A percentile compares a stretch with the other conserved stretches of the same genome.
Evolutionary conservation across 2,329 filamentous ascomycete genomes (phyloP).

Genomic region (Parastagonospora nodorum): DNA sequence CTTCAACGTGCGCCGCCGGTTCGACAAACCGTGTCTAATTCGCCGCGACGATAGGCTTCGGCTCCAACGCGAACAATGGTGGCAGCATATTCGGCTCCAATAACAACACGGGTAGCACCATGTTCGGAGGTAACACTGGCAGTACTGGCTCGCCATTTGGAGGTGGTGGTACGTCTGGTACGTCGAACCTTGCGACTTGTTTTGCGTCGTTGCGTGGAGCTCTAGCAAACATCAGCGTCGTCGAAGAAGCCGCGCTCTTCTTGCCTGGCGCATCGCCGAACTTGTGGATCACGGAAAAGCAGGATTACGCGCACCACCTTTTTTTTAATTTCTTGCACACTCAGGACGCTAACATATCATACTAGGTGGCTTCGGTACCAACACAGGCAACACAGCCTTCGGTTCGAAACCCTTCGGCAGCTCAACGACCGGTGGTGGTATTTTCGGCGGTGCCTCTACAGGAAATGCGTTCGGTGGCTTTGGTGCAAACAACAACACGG

Average conservation of each 20-base stretch:
- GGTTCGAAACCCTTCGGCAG: conserved; percentile 42
- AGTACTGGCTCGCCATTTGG: conserved; percentile 40
- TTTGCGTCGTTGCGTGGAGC: conserved; percentile 26
- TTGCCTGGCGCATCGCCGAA: background rate
- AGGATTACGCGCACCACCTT: background rate
- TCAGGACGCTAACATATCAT: conserved; percentile 24
- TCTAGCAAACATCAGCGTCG: background rate
- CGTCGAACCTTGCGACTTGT: conserved; percentile 36
- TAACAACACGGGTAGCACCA: conserved; percentile 35
- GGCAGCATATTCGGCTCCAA: conserved; percentile 43
- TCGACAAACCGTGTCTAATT: conserved; percentile 45
- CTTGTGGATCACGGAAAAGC: background rate
- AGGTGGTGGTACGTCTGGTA: conserved; percentile 43
- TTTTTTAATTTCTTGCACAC: conserved; percentile 1
- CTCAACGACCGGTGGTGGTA: conserved; percentile 39
- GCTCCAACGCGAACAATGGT: conserved; percentile 41
- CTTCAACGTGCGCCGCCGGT: conserved; percentile 33
- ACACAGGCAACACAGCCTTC: conserved; percentile 26
- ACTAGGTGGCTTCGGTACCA: conserved; percentile 42
- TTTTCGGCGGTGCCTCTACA: conserved; percentile 38
- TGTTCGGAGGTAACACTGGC: conserved; percentile 39
- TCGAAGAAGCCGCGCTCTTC: background rate
- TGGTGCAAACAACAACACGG: conserved; percentile 26
- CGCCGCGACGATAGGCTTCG: conserved; percentile 48
- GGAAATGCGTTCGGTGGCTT: conserved; percentile 26